Conservation (phyloP, 2,329 filamentous ascomycete genomes). For the Venturia oleaginea region DNA sequence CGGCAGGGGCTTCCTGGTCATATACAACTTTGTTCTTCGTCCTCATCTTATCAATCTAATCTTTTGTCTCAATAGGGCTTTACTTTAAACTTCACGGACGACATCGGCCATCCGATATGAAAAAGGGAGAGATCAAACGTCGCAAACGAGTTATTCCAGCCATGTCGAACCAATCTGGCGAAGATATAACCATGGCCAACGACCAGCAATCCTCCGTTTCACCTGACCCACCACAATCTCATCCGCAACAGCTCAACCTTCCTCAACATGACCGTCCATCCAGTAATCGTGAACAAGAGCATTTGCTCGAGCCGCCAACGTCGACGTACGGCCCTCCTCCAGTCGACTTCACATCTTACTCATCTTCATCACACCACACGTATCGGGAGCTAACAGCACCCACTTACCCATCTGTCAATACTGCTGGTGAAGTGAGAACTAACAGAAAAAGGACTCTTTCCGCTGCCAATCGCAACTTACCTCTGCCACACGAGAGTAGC, state of each 20-base stretch:
- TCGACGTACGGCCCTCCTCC: slow-evolving; percentile 23
- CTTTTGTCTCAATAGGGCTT: slow-evolving; percentile 49
- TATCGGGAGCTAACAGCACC: slow-evolving; percentile 13
- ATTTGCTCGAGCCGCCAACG: slow-evolving; percentile 13
- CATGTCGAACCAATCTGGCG: slow-evolving; percentile 15
- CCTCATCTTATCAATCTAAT: slow-evolving; percentile 12
- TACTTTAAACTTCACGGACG: slow-evolving; percentile 95
- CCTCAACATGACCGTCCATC: slow-evolving; percentile 13
- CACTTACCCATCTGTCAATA: slow-evolving; percentile 18
- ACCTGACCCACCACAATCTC: slow-evolving; percentile 25
- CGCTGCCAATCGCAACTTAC: slow-evolving; percentile 14
- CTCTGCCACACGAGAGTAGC: slow-evolving; percentile 15
- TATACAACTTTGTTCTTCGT: neutral
- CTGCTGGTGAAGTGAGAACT: slow-evolving; percentile 21
- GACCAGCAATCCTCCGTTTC: slow-evolving; percentile 26
- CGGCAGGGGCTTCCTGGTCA: neutral
- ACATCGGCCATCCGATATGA: slow-evolving; percentile 95
- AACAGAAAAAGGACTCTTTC: slow-evolving; percentile 28
- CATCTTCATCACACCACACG: slow-evolving; percentile 4
- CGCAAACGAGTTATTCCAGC: slow-evolving; percentile 90
- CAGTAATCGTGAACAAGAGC: neutral
- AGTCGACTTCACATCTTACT: slow-evolving; percentile 30
- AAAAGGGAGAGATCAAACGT: slow-evolving; percentile 93
- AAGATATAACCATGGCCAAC: slow-evolving; percentile 44
- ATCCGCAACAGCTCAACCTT: slow-evolving; percentile 18